These are phyloP conservation scores for Aspergillus hiratsukae DNA, from an alignment of 2,329 filamentous ascomycete species.

Conservation along the genomic window DNA sequence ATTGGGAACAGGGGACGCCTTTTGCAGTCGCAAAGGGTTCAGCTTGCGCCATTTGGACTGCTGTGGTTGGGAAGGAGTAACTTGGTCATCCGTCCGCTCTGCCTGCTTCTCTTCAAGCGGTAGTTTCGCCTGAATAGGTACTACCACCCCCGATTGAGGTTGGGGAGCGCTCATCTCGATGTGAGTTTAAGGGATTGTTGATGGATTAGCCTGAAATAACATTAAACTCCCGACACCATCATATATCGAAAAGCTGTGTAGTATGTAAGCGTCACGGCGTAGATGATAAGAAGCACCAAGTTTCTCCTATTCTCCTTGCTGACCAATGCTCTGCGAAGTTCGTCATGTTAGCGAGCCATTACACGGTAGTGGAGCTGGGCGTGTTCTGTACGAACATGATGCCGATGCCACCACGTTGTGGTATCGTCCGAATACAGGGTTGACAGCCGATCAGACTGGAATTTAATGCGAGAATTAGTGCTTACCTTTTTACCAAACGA, in stretches of 20 bases:
- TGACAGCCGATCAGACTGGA: background rate
- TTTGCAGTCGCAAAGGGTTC: constrained; percentile 45
- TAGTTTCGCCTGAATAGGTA: background rate
- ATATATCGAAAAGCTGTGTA: background rate
- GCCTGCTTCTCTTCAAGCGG: background rate
- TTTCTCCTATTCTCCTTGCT: background rate
- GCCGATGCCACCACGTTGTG: background rate
- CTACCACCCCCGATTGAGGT: background rate
- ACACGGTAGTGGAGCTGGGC: too few species aligned
- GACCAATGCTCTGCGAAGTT: background rate
- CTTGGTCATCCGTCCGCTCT: background rate
- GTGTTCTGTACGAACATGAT: too few species aligned
- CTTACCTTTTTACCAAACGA: background rate
- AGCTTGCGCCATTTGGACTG: constrained; percentile 32
- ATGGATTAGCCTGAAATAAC: background rate
- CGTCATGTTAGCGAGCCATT: background rate
- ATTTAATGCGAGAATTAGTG: background rate
- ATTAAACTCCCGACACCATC: background rate
- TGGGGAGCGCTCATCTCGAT: background rate
- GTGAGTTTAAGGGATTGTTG: background rate
- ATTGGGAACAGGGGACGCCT: constrained; percentile 53
- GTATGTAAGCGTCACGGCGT: background rate
- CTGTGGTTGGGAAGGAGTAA: background rate
- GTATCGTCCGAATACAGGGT: background rate
- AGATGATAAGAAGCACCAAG: background rate